Base-by-base conservation (phyloP, 2,329 filamentous ascomycete species). In the Aaosphaeria arxii region DNA sequence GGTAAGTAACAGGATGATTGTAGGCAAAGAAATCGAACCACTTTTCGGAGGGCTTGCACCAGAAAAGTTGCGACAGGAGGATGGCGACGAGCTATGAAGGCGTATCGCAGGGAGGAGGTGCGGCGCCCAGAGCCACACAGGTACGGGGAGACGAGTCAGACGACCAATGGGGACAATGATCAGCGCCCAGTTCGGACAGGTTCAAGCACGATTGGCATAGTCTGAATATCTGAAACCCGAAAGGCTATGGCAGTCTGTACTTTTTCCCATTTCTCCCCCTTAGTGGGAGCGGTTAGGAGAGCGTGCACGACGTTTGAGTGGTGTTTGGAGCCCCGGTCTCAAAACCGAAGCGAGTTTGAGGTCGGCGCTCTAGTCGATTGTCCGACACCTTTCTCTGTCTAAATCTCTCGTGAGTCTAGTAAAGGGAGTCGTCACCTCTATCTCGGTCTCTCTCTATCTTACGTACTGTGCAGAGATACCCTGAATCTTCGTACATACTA, bases 11-110 rank as follows among this genome's bases (percentile, higher is more conserved):
- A 59, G 61, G 57, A 59, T 54, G 46, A 59, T 58, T 56, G 55
- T 58, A 66, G 17, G 17, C 17, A 24, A 24, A 24, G 53, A 62
- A 61, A 59, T 70, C 66, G 61, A 55, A 69, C 66, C 61, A 70
- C 55, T 48, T 24, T 24, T 59, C 55, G 45, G 49, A 52, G 51
- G 49, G 49, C 52, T 57, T 48, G 52, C 55, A 54, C 42, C 48
- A 47, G 49, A 49, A 52, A 59, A 58, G 58, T 56, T 67, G 67
- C 54, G 59, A 69, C 66, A 62, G 48, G 48, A 58, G 56, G 49
- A 51, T 56, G 53, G 55, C 48, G 52, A 53, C 53, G 51, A 57
- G 51, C 56, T 53, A 59, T 48, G 55, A 59, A 51, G 49, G 56
- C 57, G 63, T 61, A 58, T 63, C 60, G 57, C 55, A 61, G 53